Conservation (phyloP, 108 stramenopile genomes). For the Skeletonema costatum region DNA sequence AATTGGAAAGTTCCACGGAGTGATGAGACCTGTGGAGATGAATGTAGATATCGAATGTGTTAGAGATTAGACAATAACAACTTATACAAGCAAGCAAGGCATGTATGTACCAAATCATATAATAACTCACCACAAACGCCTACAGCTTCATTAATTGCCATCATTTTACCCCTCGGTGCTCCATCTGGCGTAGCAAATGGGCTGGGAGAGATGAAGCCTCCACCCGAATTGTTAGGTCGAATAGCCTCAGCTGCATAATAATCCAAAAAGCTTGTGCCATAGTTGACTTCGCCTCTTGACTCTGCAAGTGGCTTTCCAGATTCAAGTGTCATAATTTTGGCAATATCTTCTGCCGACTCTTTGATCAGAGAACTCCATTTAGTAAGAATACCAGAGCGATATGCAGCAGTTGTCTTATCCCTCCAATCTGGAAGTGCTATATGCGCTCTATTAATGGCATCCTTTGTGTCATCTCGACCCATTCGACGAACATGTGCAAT, state of each 20-base stretch:
- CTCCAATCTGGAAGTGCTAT: slow-evolving; percentile 55
- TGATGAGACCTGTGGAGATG: slow-evolving; percentile 49
- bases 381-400: slow-evolving; percentile 50
- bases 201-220: slow-evolving; percentile 65
- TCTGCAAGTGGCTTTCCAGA: slow-evolving; percentile 95
- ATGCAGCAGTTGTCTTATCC: slow-evolving; percentile 64
- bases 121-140: slow-evolving; percentile 59
- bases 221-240: slow-evolving; percentile 75
- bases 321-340: slow-evolving; percentile 87
- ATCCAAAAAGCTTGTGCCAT: slow-evolving; percentile 85
- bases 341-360: slow-evolving; percentile 42
- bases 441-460: slow-evolving; percentile 47
- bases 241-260: slow-evolving; percentile 89
- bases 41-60: neutral
- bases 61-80: neutral
- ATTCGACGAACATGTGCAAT: slow-evolving; percentile 34
- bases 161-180: slow-evolving; percentile 61
- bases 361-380: slow-evolving; percentile 68
- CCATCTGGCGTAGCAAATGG: slow-evolving; percentile 53
- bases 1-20: slow-evolving; percentile 98
- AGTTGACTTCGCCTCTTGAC: slow-evolving; percentile 85
- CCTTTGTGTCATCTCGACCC: slow-evolving; percentile 36
- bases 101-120: neutral
- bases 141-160: slow-evolving; percentile 87
- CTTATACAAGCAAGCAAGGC: neutral